Evolutionary conservation across 2,329 filamentous ascomycete genomes (phyloP), one percentile per base, ranked within the genome.

Genomic region (Calonectria pauciramosa): DNA sequence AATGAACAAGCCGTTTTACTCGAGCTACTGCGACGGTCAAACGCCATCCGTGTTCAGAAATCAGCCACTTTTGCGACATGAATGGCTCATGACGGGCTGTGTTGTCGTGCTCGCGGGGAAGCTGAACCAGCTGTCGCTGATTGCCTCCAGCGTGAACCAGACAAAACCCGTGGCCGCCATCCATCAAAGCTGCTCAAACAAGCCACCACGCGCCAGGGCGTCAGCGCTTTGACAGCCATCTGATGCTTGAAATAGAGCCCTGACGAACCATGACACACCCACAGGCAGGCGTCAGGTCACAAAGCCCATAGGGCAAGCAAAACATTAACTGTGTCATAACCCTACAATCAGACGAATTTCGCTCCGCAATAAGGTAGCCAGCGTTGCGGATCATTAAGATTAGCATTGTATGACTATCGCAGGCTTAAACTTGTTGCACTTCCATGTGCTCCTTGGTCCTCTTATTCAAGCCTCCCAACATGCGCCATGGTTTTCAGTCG

Each of bases 21-120:
- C 32, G 32, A 51, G n/a, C 66, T 41, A 54, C 52, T 67, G 66
- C 30, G 51, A 52, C 59, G 65, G 66, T 18, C 71, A 38, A 66
- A 71, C 72, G 68, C 71, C 67, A 70, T 71, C 59, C 68, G 63
- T 54, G 71, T 73, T 41, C 66, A 51, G 60, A 49, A 23, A 34
- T 54, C 63, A 67, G 71, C 71, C 71, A 69, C 67, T 34, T 26
- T 26, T 4, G 54, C 16, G 51, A 41, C 14, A 28, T 38, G 60
- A 52, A 70, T 70, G 60, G 60, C 30, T 65, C n/a, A 47, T 71
- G 51, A 66, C 60, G 16, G 30, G 36, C 59, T 44, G 47, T 32
- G 56, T 67, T 71, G 63, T 66, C 56, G 28, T 64, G 64, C 44
- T 64, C 70, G 47, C 23, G 36, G 49, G 59, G 65, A 59, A 66